Conservation (phyloP, 768 basidiomycete genomes). For the Calocera viscosa region DNA sequence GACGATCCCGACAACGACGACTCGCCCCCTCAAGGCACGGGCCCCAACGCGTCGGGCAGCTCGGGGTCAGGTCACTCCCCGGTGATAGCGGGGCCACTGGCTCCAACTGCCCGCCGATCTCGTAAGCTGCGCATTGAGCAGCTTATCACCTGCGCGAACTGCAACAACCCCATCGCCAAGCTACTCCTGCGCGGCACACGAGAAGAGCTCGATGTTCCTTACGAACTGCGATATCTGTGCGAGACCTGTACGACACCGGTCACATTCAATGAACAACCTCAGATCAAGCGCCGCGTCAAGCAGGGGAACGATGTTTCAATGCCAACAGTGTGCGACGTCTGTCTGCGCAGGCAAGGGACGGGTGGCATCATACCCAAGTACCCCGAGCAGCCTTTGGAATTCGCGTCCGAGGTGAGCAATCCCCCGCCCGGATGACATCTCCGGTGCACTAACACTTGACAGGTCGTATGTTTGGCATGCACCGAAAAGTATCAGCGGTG, state of each 20-base stretch:
- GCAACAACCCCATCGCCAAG: slow-evolving; percentile 10
- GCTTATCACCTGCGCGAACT: slow-evolving; percentile 11
- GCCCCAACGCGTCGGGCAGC: not conserved
- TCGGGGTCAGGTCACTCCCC: not conserved
- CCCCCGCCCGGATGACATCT: no score
- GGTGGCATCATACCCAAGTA: slow-evolving; percentile 12
- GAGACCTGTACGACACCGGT: slow-evolving; percentile 8
- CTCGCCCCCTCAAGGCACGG: not conserved
- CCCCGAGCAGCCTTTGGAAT: not conserved
- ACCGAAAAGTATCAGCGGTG: slow-evolving; percentile 13
- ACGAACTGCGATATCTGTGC: slow-evolving; percentile 11
- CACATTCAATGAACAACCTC: not conserved
- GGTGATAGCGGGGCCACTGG: not conserved
- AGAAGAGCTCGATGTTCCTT: slow-evolving; percentile 11
- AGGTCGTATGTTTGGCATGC: slow-evolving; percentile 11
- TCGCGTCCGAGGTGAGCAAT: slow-evolving; percentile 6
- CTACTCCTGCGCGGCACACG: slow-evolving; percentile 13
- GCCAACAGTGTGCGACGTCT: slow-evolving; percentile 14
- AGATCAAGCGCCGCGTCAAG: slow-evolving; percentile 10
- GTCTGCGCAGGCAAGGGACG: slow-evolving; percentile 11
- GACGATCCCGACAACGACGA: not conserved
- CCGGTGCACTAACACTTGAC: not conserved
- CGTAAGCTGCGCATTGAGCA: slow-evolving; percentile 12
- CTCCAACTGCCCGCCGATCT: not conserved
- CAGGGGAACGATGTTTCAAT: slow-evolving; percentile 12